Evolutionary conservation across 352 stramenopile genomes (phyloP).

Genomic region (Peronospora belbahrii): DNA sequence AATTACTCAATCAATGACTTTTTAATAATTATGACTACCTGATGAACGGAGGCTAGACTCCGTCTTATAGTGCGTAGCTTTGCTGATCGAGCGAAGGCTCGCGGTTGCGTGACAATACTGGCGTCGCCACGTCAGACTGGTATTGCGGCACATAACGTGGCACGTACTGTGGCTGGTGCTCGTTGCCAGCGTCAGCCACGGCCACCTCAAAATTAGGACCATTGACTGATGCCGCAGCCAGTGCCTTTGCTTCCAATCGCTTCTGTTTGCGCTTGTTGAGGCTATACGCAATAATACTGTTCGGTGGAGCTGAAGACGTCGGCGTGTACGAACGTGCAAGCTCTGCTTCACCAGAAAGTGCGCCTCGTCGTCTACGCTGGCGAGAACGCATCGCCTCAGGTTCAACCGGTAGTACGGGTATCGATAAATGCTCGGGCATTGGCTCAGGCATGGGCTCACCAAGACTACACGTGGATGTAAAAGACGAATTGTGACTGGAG

Average conservation of each 20-base stretch:
- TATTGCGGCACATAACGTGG: conserved; percentile 31
- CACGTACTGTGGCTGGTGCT: conserved; percentile 25
- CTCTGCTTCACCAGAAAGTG: conserved; percentile 31
- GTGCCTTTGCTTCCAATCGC: conserved; percentile 33
- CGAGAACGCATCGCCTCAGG: conserved; percentile 1
- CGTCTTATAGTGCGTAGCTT: conserved; percentile 47
- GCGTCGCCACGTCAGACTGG: conserved; percentile 11
- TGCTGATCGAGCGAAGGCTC: conserved; percentile 46
- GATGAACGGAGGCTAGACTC: neutral
- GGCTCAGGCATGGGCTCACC: conserved; percentile 22
- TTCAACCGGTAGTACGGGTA: conserved; percentile 22
- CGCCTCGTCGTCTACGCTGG: conserved; percentile 33
- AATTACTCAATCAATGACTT: conserved; percentile 5
- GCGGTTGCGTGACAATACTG: conserved; percentile 17
- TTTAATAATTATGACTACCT: conserved; percentile 30
- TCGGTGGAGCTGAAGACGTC: conserved; percentile 11
- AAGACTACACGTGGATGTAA: conserved; percentile 24
- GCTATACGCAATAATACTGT: conserved; percentile 51
- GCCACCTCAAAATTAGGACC: conserved; percentile 27
- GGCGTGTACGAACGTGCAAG: conserved; percentile 12
- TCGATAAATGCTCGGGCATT: conserved; percentile 22
- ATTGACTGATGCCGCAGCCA: conserved; percentile 22
- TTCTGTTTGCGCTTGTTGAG: conserved; percentile 59
- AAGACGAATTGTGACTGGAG: conserved; percentile 28
- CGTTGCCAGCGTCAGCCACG: conserved; percentile 23